Evolutionary conservation across 441 rosid species (phyloP), one percentile per base, ranked within the genome.

Genomic region (Viola pubescens): DNA sequence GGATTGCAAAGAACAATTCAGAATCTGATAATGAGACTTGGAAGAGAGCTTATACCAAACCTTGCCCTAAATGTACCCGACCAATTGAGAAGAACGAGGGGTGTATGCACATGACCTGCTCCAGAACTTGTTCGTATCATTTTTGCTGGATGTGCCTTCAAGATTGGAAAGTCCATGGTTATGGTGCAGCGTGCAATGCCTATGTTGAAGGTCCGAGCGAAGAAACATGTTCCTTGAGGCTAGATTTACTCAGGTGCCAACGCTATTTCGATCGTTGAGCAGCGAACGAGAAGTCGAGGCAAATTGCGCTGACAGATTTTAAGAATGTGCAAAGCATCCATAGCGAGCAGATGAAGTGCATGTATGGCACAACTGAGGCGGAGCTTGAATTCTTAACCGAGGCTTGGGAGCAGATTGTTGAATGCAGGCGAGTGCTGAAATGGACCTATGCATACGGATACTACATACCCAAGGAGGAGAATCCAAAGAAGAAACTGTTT

Each of bases 361-460:
- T 52, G 8, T 80, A 74, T 9, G 56, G 72, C 67, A 70, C 72
- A 63, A 71, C 84, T 9, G 78, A 63, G 65, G 52, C 73, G 39
- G 81, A 80, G 73, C 67, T 84, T 53, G 68, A 70, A 68, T 84
- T 82, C 68, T 57, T 86, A 52, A 52, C 69, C 46, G 82, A 77
- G 5, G 90, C 94, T n/a, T 84, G 85, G 94, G 74, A 73, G 60
- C 87, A 81, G 84, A 84, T 84, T 54, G 70, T 82, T 52, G 90
- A 84, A 68, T 86, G 90, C 56, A 72, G 94, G 62, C 74, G 84
- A 43, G 82, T 86, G 43, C 88, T 86, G 68, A 75, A 75, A 63
- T 86, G 94, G 94, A 84, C 88, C 6, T 84, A 82, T 60, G 90
- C 83, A 5, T 86, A 84, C 63, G 94, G 89, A 6, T 86, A 73